A percentile compares a stretch with the other conserved stretches of the same genome.
Conservation (phyloP, 108 stramenopile species). For the Skeletonema menzelii region DNA sequence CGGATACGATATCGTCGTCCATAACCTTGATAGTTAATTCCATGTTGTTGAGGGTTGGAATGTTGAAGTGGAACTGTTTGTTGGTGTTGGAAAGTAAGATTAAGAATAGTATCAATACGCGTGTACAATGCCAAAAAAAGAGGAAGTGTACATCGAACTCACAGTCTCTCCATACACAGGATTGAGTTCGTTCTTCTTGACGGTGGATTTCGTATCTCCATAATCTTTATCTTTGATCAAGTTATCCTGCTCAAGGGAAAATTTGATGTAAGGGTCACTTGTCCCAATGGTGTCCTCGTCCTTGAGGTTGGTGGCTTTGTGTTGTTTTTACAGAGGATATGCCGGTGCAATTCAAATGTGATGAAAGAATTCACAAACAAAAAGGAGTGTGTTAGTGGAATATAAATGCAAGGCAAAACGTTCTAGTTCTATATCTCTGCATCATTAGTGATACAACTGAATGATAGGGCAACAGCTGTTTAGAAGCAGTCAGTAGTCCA, state of each 20-base stretch:
- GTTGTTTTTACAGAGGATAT: neutral
- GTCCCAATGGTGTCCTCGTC: conserved; percentile 55
- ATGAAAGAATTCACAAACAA: too few species aligned
- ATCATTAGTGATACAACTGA: too few species aligned
- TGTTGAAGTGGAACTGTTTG: conserved; percentile 17
- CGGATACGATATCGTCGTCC: conserved; percentile 52
- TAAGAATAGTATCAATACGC: too few species aligned
- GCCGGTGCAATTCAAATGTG: neutral
- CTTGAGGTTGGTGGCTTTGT: conserved; percentile 42
- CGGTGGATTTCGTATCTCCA: conserved; percentile 34
- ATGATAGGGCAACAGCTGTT: too few species aligned
- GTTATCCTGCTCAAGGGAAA: conserved; percentile 51
- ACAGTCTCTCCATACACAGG: conserved; percentile 56
- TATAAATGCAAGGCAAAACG: too few species aligned
- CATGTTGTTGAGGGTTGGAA: conserved; percentile 56
- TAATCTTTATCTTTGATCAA: conserved; percentile 45
- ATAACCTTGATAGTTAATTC: conserved; percentile 46
- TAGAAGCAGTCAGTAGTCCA: too few species aligned
- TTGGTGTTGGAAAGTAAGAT: too few species aligned
- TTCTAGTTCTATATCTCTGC: too few species aligned
- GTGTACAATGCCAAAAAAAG: too few species aligned
- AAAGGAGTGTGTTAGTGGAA: too few species aligned
- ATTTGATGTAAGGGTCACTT: conserved; percentile 60
- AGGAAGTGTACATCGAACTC: neutral
- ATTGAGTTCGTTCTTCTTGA: conserved; percentile 54